phyloP scores from a whole-genome alignment of 163 green algal genomes.

The Scenedesmus sp. region DNA sequence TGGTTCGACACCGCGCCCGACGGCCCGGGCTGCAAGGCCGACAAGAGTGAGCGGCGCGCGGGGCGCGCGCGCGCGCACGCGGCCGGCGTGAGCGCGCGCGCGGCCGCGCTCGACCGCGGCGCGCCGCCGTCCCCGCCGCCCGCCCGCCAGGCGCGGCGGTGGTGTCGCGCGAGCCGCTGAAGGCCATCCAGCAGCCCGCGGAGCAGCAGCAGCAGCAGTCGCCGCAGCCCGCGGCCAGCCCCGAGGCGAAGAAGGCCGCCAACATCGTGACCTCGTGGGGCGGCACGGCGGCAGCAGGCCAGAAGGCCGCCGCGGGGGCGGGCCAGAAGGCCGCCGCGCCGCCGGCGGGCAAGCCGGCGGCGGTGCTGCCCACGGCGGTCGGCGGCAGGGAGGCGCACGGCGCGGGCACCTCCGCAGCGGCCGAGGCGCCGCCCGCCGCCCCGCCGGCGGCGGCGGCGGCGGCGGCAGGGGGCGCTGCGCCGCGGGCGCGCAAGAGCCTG shows the following conservation, averaged over 20 bases:
- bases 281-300: background rate
- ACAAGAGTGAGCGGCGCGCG: too few species aligned
- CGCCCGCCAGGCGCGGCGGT: background rate
- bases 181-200: constrained; percentile 7
- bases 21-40: constrained; percentile 32
- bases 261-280: constrained; percentile 53
- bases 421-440: background rate
- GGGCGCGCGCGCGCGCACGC: too few species aligned
- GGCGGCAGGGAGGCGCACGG: too few species aligned
- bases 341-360: background rate
- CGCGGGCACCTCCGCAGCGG: too few species aligned
- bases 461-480: background rate
- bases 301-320: background rate
- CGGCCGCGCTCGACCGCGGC: too few species aligned
- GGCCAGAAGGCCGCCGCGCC: background rate
- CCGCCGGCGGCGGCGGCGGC: background rate
- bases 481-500: constrained; percentile 5
- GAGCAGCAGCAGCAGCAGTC: background rate
- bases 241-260: constrained; percentile 21
- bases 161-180: constrained; percentile 2
- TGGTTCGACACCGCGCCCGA: constrained; percentile 49
- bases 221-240: too few species aligned
- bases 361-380: background rate
- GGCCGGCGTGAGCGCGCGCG: too few species aligned
- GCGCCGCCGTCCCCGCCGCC: too few species aligned